phyloP scores from a whole-genome alignment of 2,329 filamentous ascomycete genomes.

The Huntiella moniliformis region DNA sequence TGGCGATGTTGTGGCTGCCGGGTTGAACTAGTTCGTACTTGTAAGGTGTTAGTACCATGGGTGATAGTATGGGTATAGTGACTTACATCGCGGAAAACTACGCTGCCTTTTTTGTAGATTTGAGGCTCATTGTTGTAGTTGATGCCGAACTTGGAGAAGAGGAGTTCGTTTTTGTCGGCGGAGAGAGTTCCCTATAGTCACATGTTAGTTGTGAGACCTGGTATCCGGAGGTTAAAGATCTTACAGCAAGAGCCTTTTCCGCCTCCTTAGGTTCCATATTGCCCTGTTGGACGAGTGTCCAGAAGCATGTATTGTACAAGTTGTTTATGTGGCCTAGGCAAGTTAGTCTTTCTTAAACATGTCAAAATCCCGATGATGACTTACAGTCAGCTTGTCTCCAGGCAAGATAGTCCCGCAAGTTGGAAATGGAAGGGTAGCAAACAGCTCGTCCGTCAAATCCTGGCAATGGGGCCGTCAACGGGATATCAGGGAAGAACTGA shows the following conservation, averaged over 20 bases:
- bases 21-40: conserved; percentile 56
- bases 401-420: conserved; percentile 84
- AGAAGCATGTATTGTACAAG: conserved; percentile 94
- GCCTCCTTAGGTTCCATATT: conserved; percentile 61
- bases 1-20: conserved; percentile 25
- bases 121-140: conserved; percentile 97
- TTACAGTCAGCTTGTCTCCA: conserved; percentile 94
- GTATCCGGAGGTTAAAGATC: conserved; percentile 11
- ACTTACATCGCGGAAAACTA: conserved; percentile 64
- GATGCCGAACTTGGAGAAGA: conserved; percentile 73
- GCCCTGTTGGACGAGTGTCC: conserved; percentile 65
- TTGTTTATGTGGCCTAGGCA: conserved; percentile 82
- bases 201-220: conserved; percentile 13
- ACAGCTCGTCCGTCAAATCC: conserved; percentile 89
- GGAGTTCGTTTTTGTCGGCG: conserved; percentile 85
- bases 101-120: conserved; percentile 83
- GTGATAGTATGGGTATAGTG: too few relatives aligned
- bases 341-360: background rate
- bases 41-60: background rate
- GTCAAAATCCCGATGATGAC: conserved; percentile 15
- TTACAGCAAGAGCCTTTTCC: conserved; percentile 58
- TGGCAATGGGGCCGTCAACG: conserved; percentile 56
- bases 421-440: conserved; percentile 63
- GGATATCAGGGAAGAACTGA: conserved; percentile 50
- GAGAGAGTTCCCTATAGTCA: conserved; percentile 55